Evolutionary conservation across 495 filamentous ascomycete genomes (phyloP).

Genomic region (Hypoxylon crocopeplum): DNA sequence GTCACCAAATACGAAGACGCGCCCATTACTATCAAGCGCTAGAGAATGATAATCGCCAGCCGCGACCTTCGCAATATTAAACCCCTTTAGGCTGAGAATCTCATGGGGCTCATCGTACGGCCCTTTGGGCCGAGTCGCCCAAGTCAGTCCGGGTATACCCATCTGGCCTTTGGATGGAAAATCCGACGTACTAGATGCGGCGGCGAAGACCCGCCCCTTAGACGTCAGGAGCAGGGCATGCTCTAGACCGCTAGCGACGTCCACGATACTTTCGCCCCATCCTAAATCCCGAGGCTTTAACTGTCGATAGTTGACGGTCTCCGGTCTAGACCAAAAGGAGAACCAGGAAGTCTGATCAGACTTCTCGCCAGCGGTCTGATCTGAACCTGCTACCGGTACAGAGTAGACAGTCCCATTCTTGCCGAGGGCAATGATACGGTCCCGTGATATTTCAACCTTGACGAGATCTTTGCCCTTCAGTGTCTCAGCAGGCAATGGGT

Average conservation of each 20-base stretch:
- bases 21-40: slow-evolving; percentile 73
- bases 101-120: slow-evolving; percentile 83
- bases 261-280: slow-evolving; percentile 76
- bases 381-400: slow-evolving; percentile 73
- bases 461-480: slow-evolving; percentile 81
- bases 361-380: slow-evolving; percentile 71
- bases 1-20: slow-evolving; percentile 88
- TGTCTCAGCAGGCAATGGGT: slow-evolving; percentile 67
- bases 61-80: slow-evolving; percentile 70
- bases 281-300: slow-evolving; percentile 70
- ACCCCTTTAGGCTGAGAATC: slow-evolving; percentile 58
- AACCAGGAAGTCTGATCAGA: slow-evolving; percentile 65
- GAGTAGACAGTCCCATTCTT: slow-evolving; percentile 85
- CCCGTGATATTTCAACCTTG: slow-evolving; percentile 74
- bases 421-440: slow-evolving; percentile 82
- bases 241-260: slow-evolving; percentile 79
- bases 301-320: slow-evolving; percentile 65
- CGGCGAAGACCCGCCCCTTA: slow-evolving; percentile 82
- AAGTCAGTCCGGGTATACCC: slow-evolving; percentile 81
- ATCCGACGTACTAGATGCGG: slow-evolving; percentile 74
- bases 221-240: slow-evolving; percentile 88
- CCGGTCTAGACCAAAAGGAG: slow-evolving; percentile 72
- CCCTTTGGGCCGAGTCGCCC: slow-evolving; percentile 76
- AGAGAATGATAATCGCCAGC: slow-evolving; percentile 89
- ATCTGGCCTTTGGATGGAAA: slow-evolving; percentile 88